Evolutionary conservation across 2,329 filamentous ascomycete species (phyloP).

Genomic region (Alternaria arbusti): DNA sequence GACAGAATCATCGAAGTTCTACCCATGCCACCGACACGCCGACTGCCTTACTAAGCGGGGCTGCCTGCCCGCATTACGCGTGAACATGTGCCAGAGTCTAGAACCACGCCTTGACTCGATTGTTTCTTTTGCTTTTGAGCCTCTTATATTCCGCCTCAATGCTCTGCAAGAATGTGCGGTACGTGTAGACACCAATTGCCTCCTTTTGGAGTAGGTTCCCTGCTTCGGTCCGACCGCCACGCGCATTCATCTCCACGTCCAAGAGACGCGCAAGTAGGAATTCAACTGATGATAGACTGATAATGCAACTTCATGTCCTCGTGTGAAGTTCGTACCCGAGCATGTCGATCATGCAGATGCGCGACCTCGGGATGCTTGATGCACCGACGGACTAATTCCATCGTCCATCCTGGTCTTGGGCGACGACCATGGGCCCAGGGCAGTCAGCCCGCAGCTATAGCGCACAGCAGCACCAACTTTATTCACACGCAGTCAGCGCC

Average conservation of each 20-base stretch:
- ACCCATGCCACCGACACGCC: slow-evolving; percentile 11
- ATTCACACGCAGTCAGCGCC: neutral
- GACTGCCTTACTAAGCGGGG: slow-evolving; percentile 16
- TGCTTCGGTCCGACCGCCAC: neutral
- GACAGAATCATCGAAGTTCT: slow-evolving; percentile 23
- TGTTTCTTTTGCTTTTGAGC: neutral
- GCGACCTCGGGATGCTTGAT: neutral
- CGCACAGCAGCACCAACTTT: neutral
- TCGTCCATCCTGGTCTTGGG: neutral
- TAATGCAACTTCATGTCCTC: too few relatives aligned
- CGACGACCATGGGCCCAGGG: neutral
- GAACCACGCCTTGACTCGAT: neutral
- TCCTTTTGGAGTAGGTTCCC: neutral
- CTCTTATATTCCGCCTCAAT: neutral
- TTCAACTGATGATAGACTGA: neutral
- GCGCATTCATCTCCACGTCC: neutral
- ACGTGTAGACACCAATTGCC: neutral
- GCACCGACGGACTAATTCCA: neutral
- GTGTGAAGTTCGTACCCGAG: neutral
- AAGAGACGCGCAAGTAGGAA: neutral
- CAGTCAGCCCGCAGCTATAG: neutral
- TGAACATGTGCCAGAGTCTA: neutral
- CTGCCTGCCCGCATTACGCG: neutral
- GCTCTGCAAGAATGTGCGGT: neutral
- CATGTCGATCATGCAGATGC: neutral